Conservation (phyloP, 306 rosid genomes). For the Leucaena leucocephala region DNA sequence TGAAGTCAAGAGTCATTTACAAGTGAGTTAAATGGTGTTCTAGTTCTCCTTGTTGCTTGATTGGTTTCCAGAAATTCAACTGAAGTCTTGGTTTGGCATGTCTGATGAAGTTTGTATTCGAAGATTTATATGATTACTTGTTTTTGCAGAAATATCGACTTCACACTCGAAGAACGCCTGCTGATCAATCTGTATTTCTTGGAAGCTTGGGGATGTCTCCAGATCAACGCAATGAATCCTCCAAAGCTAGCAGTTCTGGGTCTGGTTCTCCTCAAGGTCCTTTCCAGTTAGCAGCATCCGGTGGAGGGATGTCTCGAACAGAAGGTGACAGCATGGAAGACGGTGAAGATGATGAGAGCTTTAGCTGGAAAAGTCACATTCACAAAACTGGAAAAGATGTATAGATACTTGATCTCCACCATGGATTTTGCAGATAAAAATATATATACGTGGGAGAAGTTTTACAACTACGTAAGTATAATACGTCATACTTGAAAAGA, state of each 20-base stretch:
- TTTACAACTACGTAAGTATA: slow-evolving; percentile 53
- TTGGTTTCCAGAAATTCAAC: slow-evolving; percentile 15
- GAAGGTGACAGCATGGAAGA: slow-evolving; percentile 76
- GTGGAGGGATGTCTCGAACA: slow-evolving; percentile 63
- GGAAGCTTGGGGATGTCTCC: slow-evolving; percentile 77
- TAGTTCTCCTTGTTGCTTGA: slow-evolving; percentile 15
- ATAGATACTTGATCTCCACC: slow-evolving; percentile 61
- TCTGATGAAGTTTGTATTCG: slow-evolving; percentile 17
- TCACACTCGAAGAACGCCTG: slow-evolving; percentile 80
- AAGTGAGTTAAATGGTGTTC: slow-evolving; percentile 55
- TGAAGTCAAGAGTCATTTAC: slow-evolving; percentile 98
- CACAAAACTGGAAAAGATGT: slow-evolving; percentile 64
- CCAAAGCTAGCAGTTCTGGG: slow-evolving; percentile 75
- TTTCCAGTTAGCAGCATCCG: slow-evolving; percentile 62
- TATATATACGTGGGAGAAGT: slow-evolving; percentile 59
- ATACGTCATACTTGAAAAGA: slow-evolving; percentile 45
- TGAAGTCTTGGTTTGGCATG: slow-evolving; percentile 25
- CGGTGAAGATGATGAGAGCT: slow-evolving; percentile 77
- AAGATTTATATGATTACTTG: slow-evolving; percentile 27
- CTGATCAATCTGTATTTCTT: slow-evolving; percentile 63
- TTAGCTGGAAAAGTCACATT: slow-evolving; percentile 74
- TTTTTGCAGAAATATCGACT: slow-evolving; percentile 87
- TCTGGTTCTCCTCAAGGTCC: slow-evolving; percentile 98
- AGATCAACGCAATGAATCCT: slow-evolving; percentile 76
- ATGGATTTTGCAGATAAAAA: slow-evolving; percentile 81